A percentile compares a stretch with the other conserved stretches of the same genome.
phyloP scores from a whole-genome alignment of 228 moss, liverwort and hornwort species.

The Sphagnum fallax region DNA sequence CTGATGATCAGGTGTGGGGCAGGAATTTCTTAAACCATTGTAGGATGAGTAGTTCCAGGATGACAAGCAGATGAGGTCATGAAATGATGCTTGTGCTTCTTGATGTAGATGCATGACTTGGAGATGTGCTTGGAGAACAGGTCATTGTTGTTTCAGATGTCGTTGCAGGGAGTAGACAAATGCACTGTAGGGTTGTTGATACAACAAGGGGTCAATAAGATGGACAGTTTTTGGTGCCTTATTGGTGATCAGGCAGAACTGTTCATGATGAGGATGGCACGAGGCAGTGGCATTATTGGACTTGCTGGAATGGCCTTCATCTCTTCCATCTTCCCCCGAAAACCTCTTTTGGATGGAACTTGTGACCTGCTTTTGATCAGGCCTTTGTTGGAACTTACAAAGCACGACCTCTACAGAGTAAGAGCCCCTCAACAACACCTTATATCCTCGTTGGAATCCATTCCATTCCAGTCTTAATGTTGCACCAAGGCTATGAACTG shows the following conservation, averaged over 20 bases:
- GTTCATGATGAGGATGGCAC: conserved; percentile 86
- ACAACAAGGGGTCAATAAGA: too few relatives aligned
- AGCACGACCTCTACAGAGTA: conserved; percentile 73
- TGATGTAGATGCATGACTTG: too few relatives aligned
- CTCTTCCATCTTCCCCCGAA: conserved; percentile 32
- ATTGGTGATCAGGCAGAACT: conserved; percentile 63
- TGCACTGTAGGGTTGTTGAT: too few relatives aligned
- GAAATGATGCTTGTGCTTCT: too few relatives aligned
- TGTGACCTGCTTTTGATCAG: conserved; percentile 59
- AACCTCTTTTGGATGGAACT: conserved; percentile 13
- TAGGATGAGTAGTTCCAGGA: neutral
- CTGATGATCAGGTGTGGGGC: conserved; percentile 78
- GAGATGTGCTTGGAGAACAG: too few relatives aligned
- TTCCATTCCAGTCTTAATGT: too few relatives aligned
- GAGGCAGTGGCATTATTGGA: conserved; percentile 84
- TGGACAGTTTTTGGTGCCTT: too few relatives aligned
- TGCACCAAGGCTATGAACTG: too few relatives aligned
- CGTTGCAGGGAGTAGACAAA: too few relatives aligned
- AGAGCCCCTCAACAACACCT: conserved; percentile 6
- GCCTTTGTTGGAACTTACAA: conserved; percentile 72
- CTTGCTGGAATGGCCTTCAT: conserved; percentile 91
- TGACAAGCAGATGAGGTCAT: too few relatives aligned
- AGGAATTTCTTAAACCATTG: neutral
- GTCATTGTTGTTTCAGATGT: too few relatives aligned
- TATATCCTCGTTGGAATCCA: neutral